A percentile compares a stretch with the other conserved stretches of the same genome.
Conservation (phyloP, 176 grass and related monocot species). For the Thinopyrum elongatum region DNA sequence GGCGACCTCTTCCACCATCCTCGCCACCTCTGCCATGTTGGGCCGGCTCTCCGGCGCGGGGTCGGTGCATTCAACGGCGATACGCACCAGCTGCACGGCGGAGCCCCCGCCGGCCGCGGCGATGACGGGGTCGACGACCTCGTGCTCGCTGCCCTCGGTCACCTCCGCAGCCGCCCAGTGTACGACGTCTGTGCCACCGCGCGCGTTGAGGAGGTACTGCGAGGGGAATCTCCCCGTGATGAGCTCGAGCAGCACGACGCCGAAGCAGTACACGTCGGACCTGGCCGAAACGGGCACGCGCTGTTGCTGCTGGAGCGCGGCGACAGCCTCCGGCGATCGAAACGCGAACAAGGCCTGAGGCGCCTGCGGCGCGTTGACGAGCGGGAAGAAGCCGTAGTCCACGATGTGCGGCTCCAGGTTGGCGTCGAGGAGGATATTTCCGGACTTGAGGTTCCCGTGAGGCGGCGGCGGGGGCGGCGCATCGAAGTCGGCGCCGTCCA, state of each 20-base stretch:
- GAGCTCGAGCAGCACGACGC: constrained; percentile 65
- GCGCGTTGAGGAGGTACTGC: constrained; percentile 60
- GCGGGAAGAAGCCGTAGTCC: constrained; percentile 57
- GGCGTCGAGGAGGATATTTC: constrained; percentile 60
- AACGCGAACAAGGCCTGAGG: constrained; percentile 63
- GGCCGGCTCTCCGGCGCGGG: constrained; percentile 50
- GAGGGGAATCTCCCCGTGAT: constrained; percentile 59
- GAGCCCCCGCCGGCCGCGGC: background rate
- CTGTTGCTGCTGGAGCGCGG: constrained; percentile 16
- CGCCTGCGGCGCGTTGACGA: constrained; percentile 48
- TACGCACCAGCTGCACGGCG: constrained; percentile 35
- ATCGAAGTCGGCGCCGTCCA: constrained; percentile 49
- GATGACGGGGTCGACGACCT: constrained; percentile 34
- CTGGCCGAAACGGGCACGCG: constrained; percentile 27
- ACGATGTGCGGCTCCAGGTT: constrained; percentile 48
- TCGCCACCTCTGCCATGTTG: constrained; percentile 34
- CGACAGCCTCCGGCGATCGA: constrained; percentile 51
- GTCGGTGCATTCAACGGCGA: constrained; percentile 36
- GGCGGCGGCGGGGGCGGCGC: constrained; percentile 43
- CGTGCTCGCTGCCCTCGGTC: constrained; percentile 40
- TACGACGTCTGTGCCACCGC: constrained; percentile 63
- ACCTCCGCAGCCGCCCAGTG: constrained; percentile 48
- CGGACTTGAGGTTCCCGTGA: constrained; percentile 82
- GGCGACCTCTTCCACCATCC: constrained; percentile 57
- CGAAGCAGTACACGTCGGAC: constrained; percentile 83